Conservation (phyloP, 345 rosid species). For the Camelina hispida region DNA sequence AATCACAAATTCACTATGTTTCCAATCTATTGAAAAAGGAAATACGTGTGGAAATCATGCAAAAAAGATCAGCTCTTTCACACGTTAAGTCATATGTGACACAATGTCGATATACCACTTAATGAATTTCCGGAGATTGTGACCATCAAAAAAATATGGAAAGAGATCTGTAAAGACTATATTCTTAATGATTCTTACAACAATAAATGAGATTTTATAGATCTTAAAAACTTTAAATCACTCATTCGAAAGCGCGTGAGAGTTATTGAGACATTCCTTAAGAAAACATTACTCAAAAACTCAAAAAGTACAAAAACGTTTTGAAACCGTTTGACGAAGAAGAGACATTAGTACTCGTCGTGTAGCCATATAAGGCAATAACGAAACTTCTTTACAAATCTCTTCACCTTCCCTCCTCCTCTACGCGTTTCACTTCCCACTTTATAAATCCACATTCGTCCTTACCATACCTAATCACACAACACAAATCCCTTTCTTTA, state of each 20-base stretch:
- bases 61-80: neutral
- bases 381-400: conserved; percentile 16
- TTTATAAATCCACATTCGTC: conserved; percentile 6
- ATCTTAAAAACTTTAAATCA: neutral
- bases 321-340: neutral
- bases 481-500: neutral
- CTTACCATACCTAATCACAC: neutral
- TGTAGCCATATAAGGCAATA: conserved; percentile 11
- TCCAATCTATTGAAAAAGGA: neutral
- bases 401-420: neutral
- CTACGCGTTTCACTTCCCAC: conserved; percentile 29
- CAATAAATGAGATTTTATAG: neutral
- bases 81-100: neutral
- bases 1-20: neutral
- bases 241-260: conserved; percentile 22
- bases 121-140: conserved; percentile 3
- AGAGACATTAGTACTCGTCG: conserved; percentile 9
- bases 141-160: neutral
- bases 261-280: conserved; percentile 3
- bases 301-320: conserved; percentile 2
- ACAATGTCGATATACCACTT: neutral
- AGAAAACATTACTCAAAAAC: neutral
- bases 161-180: neutral
- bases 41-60: neutral
- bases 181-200: neutral